Percentiles rank a stretch among this genome's conserved stretches.
phyloP scores from a whole-genome alignment of 2,329 filamentous ascomycete species.

The Drechmeria coniospora region DNA sequence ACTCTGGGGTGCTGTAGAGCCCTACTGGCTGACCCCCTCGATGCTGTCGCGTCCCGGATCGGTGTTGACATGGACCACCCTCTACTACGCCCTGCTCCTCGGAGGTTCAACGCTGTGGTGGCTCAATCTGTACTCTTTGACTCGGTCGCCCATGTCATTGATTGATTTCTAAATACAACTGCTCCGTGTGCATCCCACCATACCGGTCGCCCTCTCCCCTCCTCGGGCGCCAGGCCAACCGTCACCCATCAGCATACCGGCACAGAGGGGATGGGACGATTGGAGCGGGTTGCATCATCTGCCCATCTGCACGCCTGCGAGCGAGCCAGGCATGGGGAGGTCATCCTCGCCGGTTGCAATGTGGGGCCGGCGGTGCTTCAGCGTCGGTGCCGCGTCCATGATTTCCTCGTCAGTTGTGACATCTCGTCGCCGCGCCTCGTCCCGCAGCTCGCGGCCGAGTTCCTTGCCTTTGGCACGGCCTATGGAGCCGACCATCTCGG shows the following conservation, averaged over 20 bases:
- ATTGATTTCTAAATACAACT: conserved; percentile 9
- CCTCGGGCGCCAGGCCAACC: not conserved
- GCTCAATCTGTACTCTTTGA: conserved; percentile 54
- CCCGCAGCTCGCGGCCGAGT: conserved; percentile 31
- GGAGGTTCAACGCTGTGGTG: conserved; percentile 59
- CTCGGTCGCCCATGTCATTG: conserved; percentile 29
- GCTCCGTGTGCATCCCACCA: not conserved
- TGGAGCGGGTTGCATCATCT: not conserved
- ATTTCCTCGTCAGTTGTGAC: conserved; percentile 28
- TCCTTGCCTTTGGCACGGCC: conserved; percentile 39
- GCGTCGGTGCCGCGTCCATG: conserved; percentile 17
- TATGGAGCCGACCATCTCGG: conserved; percentile 30
- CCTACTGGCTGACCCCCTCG: conserved; percentile 20
- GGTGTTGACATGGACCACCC: conserved; percentile 46
- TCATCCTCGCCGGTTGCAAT: conserved; percentile 19
- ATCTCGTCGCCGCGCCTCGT: conserved; percentile 31
- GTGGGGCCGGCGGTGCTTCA: conserved; percentile 24
- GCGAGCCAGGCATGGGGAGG: conserved; percentile 30
- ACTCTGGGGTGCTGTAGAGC: conserved; percentile 64
- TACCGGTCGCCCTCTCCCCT: not conserved
- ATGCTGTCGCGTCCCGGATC: conserved; percentile 9
- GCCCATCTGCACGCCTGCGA: conserved; percentile 23
- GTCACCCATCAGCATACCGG: no score
- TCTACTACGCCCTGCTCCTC: conserved; percentile 67
- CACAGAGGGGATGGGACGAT: not conserved